A percentile compares a stretch with the other conserved stretches of the same genome.
These are phyloP conservation scores for thale cress (Arabidopsis thaliana) DNA, from an alignment of 345 rosid genomes.

Conservation along the genomic window TAIR10.1 NC_003071.7:15406501-15407000, in stretches of 20 bases:
- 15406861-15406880: slow-evolving; percentile 56
- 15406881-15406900: slow-evolving; percentile 54
- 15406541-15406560: slow-evolving; percentile 48
- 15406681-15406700: not conserved
- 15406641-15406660: not conserved
- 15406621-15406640: not conserved
- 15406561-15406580: slow-evolving; percentile 28
- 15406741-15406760: not conserved
- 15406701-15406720: not conserved
- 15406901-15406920: slow-evolving; percentile 33
- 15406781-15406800: not conserved
- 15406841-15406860: slow-evolving; percentile 53
- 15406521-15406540: slow-evolving; percentile 55
- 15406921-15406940: slow-evolving; percentile 66
- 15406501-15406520: slow-evolving; percentile 59
- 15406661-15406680: not conserved
- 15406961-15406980: slow-evolving; percentile 55
- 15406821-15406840: slow-evolving; percentile 9
- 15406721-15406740: not conserved
- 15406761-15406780: not conserved
- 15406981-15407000: slow-evolving; percentile 43
- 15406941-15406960: slow-evolving; percentile 64
- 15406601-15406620: not conserved
- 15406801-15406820: slow-evolving; percentile 18
- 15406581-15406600: not conserved